Evolutionary conservation across 2,329 filamentous ascomycete species (phyloP).

Genomic region (Bipolaris gigantea): DNA sequence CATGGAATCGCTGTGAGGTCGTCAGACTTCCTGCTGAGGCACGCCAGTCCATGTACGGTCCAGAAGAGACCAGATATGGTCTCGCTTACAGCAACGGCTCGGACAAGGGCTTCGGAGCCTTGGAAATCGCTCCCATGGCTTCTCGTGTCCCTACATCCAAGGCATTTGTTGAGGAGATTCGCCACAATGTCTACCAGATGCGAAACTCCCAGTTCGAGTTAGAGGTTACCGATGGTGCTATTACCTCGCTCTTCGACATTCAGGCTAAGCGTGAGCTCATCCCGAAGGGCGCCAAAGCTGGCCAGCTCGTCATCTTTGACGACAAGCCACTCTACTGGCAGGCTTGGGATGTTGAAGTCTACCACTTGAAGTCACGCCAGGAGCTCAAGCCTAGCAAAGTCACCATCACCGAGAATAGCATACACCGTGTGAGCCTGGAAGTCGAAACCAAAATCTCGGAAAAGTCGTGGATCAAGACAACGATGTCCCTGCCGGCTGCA

Average conservation of each 20-base stretch:
- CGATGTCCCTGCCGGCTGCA: conserved; percentile 75
- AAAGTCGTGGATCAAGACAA: conserved; percentile 81
- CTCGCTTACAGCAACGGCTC: conserved; percentile 48
- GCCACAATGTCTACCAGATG: conserved; percentile 71
- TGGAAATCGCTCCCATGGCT: conserved; percentile 38
- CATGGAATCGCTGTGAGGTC: conserved; percentile 79
- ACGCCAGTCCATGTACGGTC: conserved; percentile 38
- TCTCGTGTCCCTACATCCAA: conserved; percentile 31
- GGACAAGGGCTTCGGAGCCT: conserved; percentile 44
- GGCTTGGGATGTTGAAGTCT: conserved; percentile 97
- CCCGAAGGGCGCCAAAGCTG: conserved; percentile 71
- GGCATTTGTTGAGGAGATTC: conserved; percentile 55
- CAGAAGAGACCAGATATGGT: conserved; percentile 27
- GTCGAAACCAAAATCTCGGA: conserved; percentile 88
- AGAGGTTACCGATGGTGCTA: conserved; percentile 71
- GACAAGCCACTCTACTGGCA: conserved; percentile 98
- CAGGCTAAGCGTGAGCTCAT: conserved; percentile 75
- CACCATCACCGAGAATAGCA: conserved; percentile 68
- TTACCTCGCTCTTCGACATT: conserved; percentile 82
- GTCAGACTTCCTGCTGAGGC: conserved; percentile 59
- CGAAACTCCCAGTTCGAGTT: conserved; percentile 77
- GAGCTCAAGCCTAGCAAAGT: conserved; percentile 72
- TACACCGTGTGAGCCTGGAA: conserved; percentile 77
- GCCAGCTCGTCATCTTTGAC: conserved; percentile 92
- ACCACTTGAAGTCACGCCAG: conserved; percentile 82